Conservation (phyloP, 257 asterid genomes). For the Solanum boliviense region DNA sequence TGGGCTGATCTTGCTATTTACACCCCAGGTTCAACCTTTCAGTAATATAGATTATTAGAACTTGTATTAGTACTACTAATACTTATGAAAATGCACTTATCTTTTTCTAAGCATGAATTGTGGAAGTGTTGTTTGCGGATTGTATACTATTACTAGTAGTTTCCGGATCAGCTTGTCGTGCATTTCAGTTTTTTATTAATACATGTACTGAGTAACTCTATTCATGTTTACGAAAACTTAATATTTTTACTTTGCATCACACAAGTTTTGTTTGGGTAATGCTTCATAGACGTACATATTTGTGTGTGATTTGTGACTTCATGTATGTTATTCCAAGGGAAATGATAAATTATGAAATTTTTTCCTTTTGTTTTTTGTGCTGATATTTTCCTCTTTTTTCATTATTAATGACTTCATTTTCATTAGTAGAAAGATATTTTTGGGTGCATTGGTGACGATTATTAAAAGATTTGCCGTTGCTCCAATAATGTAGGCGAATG, state of each 20-base stretch:
- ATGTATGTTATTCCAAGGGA: background rate
- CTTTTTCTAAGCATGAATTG: background rate
- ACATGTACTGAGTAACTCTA: background rate
- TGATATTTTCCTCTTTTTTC: background rate
- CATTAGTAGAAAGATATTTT: background rate
- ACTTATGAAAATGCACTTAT: background rate
- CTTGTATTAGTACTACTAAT: background rate
- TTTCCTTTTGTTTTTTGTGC: background rate
- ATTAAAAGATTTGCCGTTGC: background rate
- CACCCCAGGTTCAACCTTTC: constrained; percentile 44
- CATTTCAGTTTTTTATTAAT: too few species aligned
- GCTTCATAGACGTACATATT: background rate
- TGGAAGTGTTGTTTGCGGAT: background rate
- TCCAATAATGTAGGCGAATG: background rate
- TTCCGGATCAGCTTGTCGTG: background rate
- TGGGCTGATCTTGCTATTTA: constrained; percentile 76
- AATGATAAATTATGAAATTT: background rate
- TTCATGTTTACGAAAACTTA: background rate
- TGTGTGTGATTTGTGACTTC: background rate
- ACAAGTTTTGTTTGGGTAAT: background rate
- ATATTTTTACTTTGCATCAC: background rate
- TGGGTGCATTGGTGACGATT: background rate
- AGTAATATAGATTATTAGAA: background rate
- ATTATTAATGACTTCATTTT: background rate
- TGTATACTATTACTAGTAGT: background rate